phyloP scores from a whole-genome alignment of 805 yeast genomes.

The Geotrichum ghanense region DNA sequence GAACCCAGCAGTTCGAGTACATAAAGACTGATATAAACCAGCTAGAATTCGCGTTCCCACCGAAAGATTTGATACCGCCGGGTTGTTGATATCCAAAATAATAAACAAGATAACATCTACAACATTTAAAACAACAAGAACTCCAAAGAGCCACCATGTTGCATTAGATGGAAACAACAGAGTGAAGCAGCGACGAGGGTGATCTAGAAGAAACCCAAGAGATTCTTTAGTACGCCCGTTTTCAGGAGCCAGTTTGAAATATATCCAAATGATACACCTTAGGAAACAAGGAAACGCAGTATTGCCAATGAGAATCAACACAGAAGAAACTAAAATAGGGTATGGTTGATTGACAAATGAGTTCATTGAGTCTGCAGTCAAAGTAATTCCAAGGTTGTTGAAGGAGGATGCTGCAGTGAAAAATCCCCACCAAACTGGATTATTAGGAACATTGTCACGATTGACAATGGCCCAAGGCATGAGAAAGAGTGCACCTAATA shows the following conservation, averaged over 20 bases:
- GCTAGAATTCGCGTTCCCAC: conserved; percentile 62
- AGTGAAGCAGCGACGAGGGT: conserved; percentile 95
- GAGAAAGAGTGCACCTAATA: conserved; percentile 39
- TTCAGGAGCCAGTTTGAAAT: conserved; percentile 56
- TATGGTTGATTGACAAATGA: conserved; percentile 55
- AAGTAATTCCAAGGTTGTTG: conserved; percentile 74
- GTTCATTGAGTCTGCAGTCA: conserved; percentile 71
- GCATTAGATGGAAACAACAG: conserved; percentile 83
- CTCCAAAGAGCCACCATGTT: conserved; percentile 86
- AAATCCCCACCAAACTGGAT: conserved; percentile 88
- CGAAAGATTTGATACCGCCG: conserved; percentile 40
- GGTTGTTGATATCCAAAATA: conserved; percentile 55
- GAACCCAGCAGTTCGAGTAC: conserved; percentile 93
- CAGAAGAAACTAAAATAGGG: conserved; percentile 47
- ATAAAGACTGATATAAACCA: conserved; percentile 83
- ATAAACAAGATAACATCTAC: conserved; percentile 74
- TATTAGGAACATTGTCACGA: conserved; percentile 28
- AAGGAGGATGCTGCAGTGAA: conserved; percentile 73
- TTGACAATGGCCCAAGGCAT: conserved; percentile 36
- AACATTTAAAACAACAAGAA: conserved; percentile 59
- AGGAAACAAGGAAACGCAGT: conserved; percentile 86
- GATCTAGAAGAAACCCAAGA: conserved; percentile 76
- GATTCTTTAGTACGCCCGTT: conserved; percentile 44
- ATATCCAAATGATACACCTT: conserved; percentile 71
- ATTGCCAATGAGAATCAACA: conserved; percentile 82